These are phyloP conservation scores for Handroanthus guayacan DNA, from an alignment of 257 asterid genomes.

Conservation along the genomic window DNA sequence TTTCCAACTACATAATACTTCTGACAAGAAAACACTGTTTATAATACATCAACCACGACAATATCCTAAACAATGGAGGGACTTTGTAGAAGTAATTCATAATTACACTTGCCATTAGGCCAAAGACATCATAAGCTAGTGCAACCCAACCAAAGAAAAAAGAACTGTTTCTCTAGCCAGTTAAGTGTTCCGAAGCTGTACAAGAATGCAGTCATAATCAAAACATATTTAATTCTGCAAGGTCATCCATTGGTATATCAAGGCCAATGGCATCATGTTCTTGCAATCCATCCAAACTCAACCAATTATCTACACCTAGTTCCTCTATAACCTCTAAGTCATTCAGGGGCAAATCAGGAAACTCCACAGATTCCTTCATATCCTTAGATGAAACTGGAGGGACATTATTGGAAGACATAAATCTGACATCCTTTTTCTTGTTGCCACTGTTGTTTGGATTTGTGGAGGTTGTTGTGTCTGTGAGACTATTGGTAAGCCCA, in stretches of 20 bases:
- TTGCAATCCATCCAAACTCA: constrained; percentile 72
- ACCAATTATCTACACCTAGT: constrained; percentile 79
- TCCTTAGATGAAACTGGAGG: constrained; percentile 47
- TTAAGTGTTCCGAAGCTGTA: constrained; percentile 63
- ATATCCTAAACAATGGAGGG: constrained; percentile 14
- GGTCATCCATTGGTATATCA: constrained; percentile 92
- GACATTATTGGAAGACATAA: constrained; percentile 53
- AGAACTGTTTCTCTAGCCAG: constrained; percentile 7
- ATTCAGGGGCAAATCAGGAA: constrained; percentile 54
- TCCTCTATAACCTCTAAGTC: constrained; percentile 67
- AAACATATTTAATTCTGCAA: constrained; percentile 74
- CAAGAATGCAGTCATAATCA: constrained; percentile 46
- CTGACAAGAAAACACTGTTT: constrained; percentile 14
- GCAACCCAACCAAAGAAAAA: constrained; percentile 25
- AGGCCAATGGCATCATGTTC: constrained; percentile 81
- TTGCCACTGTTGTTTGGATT: constrained; percentile 44
- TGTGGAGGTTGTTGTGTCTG: constrained; percentile 39
- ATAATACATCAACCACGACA: constrained; percentile 31
- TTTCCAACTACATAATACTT: background rate
- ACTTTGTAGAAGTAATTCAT: constrained; percentile 12
- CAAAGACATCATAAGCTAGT: constrained; percentile 21
- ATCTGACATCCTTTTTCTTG: constrained; percentile 61
- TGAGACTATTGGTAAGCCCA: constrained; percentile 56
- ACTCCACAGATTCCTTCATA: constrained; percentile 49
- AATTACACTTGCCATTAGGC: constrained; percentile 45